These are phyloP conservation scores for Austroboletus novae-zelandiae DNA, from an alignment of 1,284 basidiomycete species.

Conservation along the genomic window DNA sequence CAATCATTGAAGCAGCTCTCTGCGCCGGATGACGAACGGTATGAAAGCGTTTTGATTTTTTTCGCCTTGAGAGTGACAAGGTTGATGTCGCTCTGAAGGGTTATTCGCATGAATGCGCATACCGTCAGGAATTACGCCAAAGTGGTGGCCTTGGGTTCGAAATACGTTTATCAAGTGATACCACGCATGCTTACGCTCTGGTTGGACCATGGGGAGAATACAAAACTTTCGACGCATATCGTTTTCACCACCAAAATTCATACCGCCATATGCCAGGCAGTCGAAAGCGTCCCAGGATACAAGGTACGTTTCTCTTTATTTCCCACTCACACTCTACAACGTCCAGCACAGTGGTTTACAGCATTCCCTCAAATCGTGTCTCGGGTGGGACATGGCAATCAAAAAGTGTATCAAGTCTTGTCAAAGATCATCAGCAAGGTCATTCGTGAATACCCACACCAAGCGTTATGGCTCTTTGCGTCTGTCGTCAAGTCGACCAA, in stretches of 20 bases:
- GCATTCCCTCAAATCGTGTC: conserved; percentile 98
- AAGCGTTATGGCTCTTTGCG: conserved; percentile 92
- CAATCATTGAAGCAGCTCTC: conserved; percentile 61
- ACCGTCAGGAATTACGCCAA: conserved; percentile 72
- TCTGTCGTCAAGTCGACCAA: conserved; percentile 89
- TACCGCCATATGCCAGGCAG: conserved; percentile 49
- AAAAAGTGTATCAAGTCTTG: conserved; percentile 66
- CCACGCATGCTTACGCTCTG: conserved; percentile 94
- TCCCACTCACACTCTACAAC: neutral
- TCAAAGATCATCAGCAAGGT: conserved; percentile 73
- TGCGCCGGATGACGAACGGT: conserved; percentile 51
- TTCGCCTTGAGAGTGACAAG: neutral
- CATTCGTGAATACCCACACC: conserved; percentile 82
- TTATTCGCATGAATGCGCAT: conserved; percentile 56
- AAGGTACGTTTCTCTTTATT: conserved; percentile 50
- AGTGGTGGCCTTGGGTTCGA: conserved; percentile 84
- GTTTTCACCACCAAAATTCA: conserved; percentile 58
- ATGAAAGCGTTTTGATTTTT: conserved; percentile 11
- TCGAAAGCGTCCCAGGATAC: conserved; percentile 67
- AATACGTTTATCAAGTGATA: conserved; percentile 96
- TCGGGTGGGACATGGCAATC: conserved; percentile 81
- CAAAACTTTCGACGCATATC: conserved; percentile 33
- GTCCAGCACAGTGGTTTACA: conserved; percentile 77
- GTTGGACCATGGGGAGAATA: conserved; percentile 86
- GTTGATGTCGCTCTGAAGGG: conserved; percentile 37